These are phyloP conservation scores for Trichoderma simmonsii DNA, from an alignment of 2,329 filamentous ascomycete species.

Conservation along the genomic window DNA sequence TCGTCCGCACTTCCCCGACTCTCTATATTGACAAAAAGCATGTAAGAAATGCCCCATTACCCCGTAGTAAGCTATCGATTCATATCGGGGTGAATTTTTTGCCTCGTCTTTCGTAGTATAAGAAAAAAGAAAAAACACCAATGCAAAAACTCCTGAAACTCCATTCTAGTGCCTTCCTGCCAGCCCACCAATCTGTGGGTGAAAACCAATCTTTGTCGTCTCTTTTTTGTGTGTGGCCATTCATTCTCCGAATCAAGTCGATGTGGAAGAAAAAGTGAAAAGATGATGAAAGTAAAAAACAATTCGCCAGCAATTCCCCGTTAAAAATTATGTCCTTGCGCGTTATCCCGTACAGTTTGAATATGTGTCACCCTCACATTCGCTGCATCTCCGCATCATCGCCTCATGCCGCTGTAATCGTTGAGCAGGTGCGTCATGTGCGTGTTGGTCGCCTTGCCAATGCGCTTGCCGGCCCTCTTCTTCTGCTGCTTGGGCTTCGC, in stretches of 20 bases:
- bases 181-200: background rate
- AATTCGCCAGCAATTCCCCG: background rate
- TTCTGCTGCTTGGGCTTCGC: constrained; percentile 70
- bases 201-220: background rate
- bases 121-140: background rate
- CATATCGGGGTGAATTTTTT: background rate
- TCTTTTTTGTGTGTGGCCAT: background rate
- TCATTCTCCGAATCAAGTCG: background rate
- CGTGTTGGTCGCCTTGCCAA: constrained; percentile 79
- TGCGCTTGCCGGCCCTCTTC: constrained; percentile 62
- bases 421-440: constrained; percentile 82
- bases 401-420: constrained; percentile 58
- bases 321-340: background rate
- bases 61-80: background rate
- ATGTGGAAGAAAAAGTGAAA: background rate
- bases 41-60: background rate
- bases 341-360: background rate
- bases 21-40: background rate
- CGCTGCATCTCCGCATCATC: constrained; percentile 28
- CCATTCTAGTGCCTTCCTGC: constrained; percentile 2
- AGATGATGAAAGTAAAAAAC: background rate
- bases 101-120: background rate
- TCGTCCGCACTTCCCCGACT: background rate
- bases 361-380: background rate
- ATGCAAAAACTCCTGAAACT: background rate